Evolutionary conservation across 305 asterid genomes (phyloP), one percentile per base, ranked within the genome.

Genomic region (Fraxinus ornus): DNA sequence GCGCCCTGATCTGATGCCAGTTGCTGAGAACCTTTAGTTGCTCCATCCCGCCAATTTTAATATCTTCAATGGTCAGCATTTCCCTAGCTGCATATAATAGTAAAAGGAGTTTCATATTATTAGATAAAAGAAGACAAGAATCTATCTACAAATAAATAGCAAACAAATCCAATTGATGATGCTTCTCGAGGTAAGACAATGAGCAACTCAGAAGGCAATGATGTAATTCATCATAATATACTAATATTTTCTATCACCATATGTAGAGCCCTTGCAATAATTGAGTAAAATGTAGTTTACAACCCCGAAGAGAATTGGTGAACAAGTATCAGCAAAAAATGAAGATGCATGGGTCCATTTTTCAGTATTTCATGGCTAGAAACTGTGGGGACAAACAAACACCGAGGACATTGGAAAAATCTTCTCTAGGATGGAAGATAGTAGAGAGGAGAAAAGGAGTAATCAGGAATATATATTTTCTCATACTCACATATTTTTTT

Each of bases 1-100:
- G 98, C 2, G 91, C 99, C 83, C 79, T 91, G 78, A 94, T 88
- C 88, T 91, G 96, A 80, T 92, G 94, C 96, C 95, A 92, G 83
- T 89, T 87, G 84, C 93, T 82, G 35, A 93, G 88, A 22, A 85
- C 93, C 87, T 91, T 92, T 36, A 90, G 91, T 55, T 89, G 93
- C 80, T 89, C 92, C 39, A 88, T 76, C 76, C 87, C 90, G 26
- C 85, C 81, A 75, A 83, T 87, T 81, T 83, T 93, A 5, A 89
- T 84, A 49, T 90, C 92, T 71, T 90, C 94, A 24, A 89, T 84
- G 33, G 87, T 82, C 71, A 62, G 84, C 6, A 89, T 57, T 26
- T 85, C 95, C 87, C 83, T 87, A 22, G 86, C 98, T 93, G 90
- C 41, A 28, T 6, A 62, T 15, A 39, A 47, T 3, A 22, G 75